Base-by-base conservation (phyloP, 2,329 filamentous ascomycete species). In the Cladophialophora exuberans region DNA sequence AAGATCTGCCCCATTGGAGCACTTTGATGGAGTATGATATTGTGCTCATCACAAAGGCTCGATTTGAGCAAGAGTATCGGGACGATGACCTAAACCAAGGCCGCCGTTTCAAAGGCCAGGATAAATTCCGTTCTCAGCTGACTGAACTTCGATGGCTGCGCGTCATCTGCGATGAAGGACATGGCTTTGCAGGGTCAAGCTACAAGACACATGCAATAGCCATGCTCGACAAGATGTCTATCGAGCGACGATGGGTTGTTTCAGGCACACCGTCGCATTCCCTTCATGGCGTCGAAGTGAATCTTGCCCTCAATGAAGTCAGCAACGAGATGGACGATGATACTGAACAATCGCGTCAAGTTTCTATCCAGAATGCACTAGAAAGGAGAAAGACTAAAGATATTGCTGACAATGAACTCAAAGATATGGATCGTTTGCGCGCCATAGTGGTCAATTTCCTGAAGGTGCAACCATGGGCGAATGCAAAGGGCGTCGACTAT, bases 111-210 rank as follows among this genome's bases (percentile, higher is more conserved):
- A 54, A 82, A 77, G 60, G 71, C 6, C 62, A 67, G 1, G 69
- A 74, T 4, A 70, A 70, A 59, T 81, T 84, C 26, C 68, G 79
- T 7, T 88, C 84, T 1, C 82, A 87, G 0, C 71, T 97, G 15
- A 83, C 84, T 33, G 72, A 82, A 6, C 71, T 97, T 3, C 90
- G 90, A 63, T 96, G 93, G 80, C 86, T 96, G 64, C 82, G 93
- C 1, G 86, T 95, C 42, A 92, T 97, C 41, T 87, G 96, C 15
- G 93, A 97, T 61, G 93, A 97, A 76, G 93, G 93, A 0, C 91
- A 97, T 68, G 88, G 83, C 56, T 85, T 96, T 55, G 89, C 90
- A 0, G 87, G 88, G 31, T 82, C 82, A 4, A 75, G 76, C 7
- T 76, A 76, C 47, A 83, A 78, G 62, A 90, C 84, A 1, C 80